Percentiles rank a stretch among this genome's conserved stretches.
Evolutionary conservation across 1,284 basidiomycete genomes (phyloP).

Genomic region (Cerioporus squamosus): DNA sequence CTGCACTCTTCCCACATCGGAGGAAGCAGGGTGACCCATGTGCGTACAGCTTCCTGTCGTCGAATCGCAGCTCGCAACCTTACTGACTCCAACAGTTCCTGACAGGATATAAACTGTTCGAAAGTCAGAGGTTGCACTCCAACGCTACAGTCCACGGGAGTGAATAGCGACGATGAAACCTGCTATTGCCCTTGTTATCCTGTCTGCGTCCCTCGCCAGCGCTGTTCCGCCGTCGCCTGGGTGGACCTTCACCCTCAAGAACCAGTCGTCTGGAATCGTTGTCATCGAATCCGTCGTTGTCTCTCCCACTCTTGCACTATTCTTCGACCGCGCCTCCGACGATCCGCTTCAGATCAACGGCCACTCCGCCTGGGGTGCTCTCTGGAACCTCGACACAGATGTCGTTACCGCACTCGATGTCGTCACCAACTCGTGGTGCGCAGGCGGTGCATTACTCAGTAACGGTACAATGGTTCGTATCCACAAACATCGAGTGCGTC

Average conservation of each 20-base stretch:
- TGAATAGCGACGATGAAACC: not conserved
- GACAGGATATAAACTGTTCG: too few species aligned
- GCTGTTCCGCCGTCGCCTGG: constrained; percentile 5
- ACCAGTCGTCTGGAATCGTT: constrained; percentile 47
- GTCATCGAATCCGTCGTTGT: constrained; percentile 51
- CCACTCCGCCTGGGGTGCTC: constrained; percentile 1
- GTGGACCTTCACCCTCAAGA: constrained; percentile 25
- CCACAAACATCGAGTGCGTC: not conserved
- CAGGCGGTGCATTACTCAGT: constrained; percentile 42
- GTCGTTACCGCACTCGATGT: constrained; percentile 3
- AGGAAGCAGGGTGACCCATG: too few species aligned
- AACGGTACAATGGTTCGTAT: constrained; percentile 49
- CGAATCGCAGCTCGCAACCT: too few species aligned
- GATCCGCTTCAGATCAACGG: constrained; percentile 18
- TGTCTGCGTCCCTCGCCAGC: not conserved
- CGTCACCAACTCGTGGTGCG: constrained; percentile 13
- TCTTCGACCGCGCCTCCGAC: constrained; percentile 48
- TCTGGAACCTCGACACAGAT: constrained; percentile 33
- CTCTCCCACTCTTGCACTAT: constrained; percentile 46
- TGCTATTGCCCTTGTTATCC: not conserved
- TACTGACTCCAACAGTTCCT: too few species aligned
- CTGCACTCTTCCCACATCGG: too few species aligned
- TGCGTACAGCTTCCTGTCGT: too few species aligned
- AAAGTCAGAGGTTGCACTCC: too few species aligned
- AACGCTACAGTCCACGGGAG: too few species aligned